A percentile compares a stretch with the other conserved stretches of the same genome.
Conservation (phyloP, 1,139 yeast species). For the Pichia sp. region DNA sequence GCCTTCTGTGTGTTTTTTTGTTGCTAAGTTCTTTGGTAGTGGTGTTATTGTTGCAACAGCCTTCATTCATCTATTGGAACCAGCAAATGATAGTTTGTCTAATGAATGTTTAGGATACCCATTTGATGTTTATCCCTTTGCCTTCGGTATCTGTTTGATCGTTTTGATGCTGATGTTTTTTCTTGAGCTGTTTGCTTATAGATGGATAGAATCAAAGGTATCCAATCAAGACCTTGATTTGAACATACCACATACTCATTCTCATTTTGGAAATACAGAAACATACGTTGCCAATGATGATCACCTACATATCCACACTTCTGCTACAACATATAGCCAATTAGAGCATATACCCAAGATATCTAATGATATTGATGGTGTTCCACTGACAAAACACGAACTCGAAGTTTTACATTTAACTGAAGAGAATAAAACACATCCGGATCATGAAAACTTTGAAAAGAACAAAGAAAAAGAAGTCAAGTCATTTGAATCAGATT, state of each 20-base stretch:
- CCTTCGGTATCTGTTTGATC: conserved; percentile 55
- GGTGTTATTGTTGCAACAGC: conserved; percentile 91
- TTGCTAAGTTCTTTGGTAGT: conserved; percentile 80
- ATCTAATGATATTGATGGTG: not conserved
- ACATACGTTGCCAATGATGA: conserved; percentile 7
- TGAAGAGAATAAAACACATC: not conserved
- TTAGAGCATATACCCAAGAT: not conserved
- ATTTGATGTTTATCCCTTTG: conserved; percentile 54
- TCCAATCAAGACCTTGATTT: conserved; percentile 15
- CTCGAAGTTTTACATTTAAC: not conserved
- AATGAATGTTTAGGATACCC: conserved; percentile 48
- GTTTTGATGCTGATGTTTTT: conserved; percentile 46
- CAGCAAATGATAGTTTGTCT: conserved; percentile 54
- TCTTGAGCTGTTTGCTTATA: conserved; percentile 49
- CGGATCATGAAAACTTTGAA: conserved; percentile 12
- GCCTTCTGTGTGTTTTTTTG: conserved; percentile 57
- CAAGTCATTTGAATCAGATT: not conserved
- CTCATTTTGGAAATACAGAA: conserved; percentile 42
- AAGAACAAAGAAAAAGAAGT: conserved; percentile 30
- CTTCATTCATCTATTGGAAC: conserved; percentile 73
- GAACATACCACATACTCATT: conserved; percentile 34
- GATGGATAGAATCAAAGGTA: conserved; percentile 38
- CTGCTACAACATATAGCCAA: not conserved
- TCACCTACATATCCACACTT: not conserved
- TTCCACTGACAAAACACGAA: not conserved